Conservation (phyloP, 352 stramenopile species). For the Thraustochytrium striatum region DNA sequence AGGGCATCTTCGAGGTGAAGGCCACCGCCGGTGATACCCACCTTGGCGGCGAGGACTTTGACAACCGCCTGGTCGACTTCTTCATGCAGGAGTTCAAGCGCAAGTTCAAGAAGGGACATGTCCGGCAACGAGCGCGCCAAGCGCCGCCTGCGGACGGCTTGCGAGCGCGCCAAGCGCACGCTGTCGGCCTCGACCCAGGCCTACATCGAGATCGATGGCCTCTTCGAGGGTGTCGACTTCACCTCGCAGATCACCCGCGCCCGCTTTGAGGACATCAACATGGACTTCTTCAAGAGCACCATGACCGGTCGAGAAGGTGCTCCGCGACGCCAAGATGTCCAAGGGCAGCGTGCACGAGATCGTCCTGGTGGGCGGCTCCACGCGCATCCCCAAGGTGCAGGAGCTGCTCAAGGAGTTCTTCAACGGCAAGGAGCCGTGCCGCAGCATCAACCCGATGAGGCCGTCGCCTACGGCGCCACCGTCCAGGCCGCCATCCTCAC, state of each 20-base stretch:
- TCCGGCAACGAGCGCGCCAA: constrained; percentile 84
- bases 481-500: constrained; percentile 95
- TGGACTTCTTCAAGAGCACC: constrained; percentile 68
- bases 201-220: constrained; percentile 93
- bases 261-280: constrained; percentile 90
- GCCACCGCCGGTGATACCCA: constrained; percentile 91
- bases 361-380: constrained; percentile 70
- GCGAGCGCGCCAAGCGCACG: constrained; percentile 92
- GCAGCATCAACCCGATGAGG: constrained; percentile 82
- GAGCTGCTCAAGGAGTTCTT: constrained; percentile 66
- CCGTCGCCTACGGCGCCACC: constrained; percentile 80
- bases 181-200: constrained; percentile 90
- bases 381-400: constrained; percentile 68
- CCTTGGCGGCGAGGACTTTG: no score
- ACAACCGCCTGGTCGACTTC: constrained; percentile 97
- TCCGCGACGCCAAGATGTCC: constrained; percentile 51
- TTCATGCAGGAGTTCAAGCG: constrained; percentile 90
- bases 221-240: constrained; percentile 94
- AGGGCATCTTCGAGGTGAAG: constrained; percentile 95
- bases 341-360: constrained; percentile 62
- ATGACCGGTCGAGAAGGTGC: constrained; percentile 50
- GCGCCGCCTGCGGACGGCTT: constrained; percentile 87
- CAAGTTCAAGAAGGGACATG: constrained; percentile 84
- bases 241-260: constrained; percentile 92
- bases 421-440: constrained; percentile 68